These are phyloP conservation scores for Tetrapyrgos nigripes DNA, from an alignment of 1,284 basidiomycete species.

Conservation along the genomic window DNA sequence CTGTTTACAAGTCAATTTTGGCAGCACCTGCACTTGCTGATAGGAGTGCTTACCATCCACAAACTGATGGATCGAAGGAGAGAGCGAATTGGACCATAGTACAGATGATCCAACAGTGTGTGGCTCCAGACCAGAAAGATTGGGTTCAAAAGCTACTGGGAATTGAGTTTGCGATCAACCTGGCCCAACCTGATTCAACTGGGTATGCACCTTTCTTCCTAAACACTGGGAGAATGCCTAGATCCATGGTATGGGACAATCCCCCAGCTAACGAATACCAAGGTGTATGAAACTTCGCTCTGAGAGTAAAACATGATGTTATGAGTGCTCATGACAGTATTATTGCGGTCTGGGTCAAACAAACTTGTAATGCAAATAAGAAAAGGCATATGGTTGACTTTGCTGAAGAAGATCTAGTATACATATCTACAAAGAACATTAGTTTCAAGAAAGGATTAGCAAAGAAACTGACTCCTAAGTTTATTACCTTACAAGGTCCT, in stretches of 20 bases:
- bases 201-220: constrained; percentile 41
- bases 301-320: constrained; percentile 23
- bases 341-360: no score
- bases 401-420: constrained; percentile 27
- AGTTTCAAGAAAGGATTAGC: constrained; percentile 28
- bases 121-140: constrained; percentile 14
- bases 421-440: constrained; percentile 38
- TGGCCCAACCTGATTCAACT: constrained; percentile 30
- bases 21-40: constrained; percentile 25
- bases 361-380: no score
- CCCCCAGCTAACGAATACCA: no score
- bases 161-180: constrained; percentile 26
- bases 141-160: constrained; percentile 25
- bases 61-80: constrained; percentile 31
- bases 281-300: constrained; percentile 24
- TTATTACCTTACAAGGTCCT: constrained; percentile 32
- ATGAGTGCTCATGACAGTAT: constrained; percentile 24
- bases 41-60: constrained; percentile 31
- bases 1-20: constrained; percentile 32
- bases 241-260: constrained; percentile 31
- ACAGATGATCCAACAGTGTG: constrained; percentile 11
- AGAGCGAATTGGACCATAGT: constrained; percentile 13
- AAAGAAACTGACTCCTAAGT: constrained; percentile 35
- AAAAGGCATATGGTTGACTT: constrained; percentile 23
- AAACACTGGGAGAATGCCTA: constrained; percentile 21